Conservation (phyloP, 352 stramenopile genomes). For the Globisporangium lucens region DNA sequence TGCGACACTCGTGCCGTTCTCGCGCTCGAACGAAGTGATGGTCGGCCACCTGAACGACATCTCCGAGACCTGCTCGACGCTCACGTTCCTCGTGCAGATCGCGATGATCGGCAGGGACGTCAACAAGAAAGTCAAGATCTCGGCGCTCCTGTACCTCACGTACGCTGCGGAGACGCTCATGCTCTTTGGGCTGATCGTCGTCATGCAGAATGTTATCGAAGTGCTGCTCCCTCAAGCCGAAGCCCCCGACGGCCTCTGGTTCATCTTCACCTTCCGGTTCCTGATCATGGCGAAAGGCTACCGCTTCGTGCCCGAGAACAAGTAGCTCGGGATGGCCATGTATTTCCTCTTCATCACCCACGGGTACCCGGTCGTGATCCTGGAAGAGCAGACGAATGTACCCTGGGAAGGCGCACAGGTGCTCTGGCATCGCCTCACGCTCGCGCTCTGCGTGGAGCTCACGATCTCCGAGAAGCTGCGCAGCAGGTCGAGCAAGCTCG, state of each 20-base stretch:
- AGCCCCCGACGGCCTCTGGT: constrained; percentile 11
- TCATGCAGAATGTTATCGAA: constrained; percentile 16
- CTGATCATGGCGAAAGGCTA: constrained; percentile 18
- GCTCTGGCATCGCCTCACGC: too few relatives aligned
- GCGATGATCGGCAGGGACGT: constrained; percentile 29
- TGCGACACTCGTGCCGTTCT: constrained; percentile 18
- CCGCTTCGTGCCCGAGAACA: constrained; percentile 14
- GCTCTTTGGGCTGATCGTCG: constrained; percentile 10
- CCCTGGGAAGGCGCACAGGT: too few relatives aligned
- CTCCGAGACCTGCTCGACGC: constrained; percentile 24
- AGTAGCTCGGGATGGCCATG: too few relatives aligned
- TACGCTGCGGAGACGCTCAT: constrained; percentile 18
- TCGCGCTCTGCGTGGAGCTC: too few relatives aligned
- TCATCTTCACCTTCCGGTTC: constrained; percentile 40
- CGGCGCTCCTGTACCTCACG: constrained; percentile 14
- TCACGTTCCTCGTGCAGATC: constrained; percentile 37
- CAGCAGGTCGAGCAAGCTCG: too few relatives aligned
- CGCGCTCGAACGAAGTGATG: constrained; percentile 17
- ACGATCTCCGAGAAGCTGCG: too few relatives aligned
- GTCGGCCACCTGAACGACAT: constrained; percentile 30
- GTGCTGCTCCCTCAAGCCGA: not conserved
- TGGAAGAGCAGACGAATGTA: too few relatives aligned
- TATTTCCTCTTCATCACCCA: too few relatives aligned
- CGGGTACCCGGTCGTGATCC: too few relatives aligned
- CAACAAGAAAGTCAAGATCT: constrained; percentile 29